These are phyloP conservation scores for Aspergillus heteromorphus DNA, from an alignment of 495 filamentous ascomycete species.

Conservation along the genomic window DNA sequence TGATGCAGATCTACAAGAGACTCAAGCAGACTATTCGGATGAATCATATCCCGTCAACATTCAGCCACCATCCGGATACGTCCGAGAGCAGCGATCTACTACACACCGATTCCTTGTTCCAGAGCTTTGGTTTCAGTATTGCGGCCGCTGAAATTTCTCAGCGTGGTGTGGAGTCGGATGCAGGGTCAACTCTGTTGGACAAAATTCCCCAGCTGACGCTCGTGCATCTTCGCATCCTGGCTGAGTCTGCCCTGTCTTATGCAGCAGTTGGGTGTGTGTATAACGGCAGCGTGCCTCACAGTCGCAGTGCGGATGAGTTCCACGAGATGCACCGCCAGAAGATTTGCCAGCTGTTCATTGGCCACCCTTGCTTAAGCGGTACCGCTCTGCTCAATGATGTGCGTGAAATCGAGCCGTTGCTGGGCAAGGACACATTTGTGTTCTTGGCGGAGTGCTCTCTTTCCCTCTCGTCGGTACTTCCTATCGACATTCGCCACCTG, in stretches of 20 bases:
- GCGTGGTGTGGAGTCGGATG: constrained; percentile 73
- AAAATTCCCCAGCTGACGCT: constrained; percentile 75
- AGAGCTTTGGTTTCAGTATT: constrained; percentile 80
- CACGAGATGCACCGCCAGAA: constrained; percentile 65
- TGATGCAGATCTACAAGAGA: constrained; percentile 74
- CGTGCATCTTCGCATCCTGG: constrained; percentile 83
- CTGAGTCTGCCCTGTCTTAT: constrained; percentile 83
- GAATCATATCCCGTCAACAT: constrained; percentile 59
- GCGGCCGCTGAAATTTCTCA: constrained; percentile 88
- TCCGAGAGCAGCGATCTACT: constrained; percentile 46
- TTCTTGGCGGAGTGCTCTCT: constrained; percentile 74
- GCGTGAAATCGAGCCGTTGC: constrained; percentile 57
- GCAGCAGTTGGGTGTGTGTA: constrained; percentile 68
- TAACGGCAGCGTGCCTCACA: constrained; percentile 48
- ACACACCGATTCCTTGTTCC: constrained; percentile 63
- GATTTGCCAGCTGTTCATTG: constrained; percentile 70
- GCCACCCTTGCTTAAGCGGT: constrained; percentile 40
- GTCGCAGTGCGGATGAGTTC: constrained; percentile 58
- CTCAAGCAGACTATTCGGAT: constrained; percentile 69
- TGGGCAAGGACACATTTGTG: constrained; percentile 75
- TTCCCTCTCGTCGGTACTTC: constrained; percentile 64
- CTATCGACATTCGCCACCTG: constrained; percentile 74
- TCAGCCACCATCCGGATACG: constrained; percentile 35
- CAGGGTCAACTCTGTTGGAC: constrained; percentile 71
- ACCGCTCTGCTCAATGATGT: constrained; percentile 37